Percentiles rank a stretch among this genome's conserved stretches.
Conservation (phyloP, 345 rosid species). For the Hevea brasiliensis region DNA sequence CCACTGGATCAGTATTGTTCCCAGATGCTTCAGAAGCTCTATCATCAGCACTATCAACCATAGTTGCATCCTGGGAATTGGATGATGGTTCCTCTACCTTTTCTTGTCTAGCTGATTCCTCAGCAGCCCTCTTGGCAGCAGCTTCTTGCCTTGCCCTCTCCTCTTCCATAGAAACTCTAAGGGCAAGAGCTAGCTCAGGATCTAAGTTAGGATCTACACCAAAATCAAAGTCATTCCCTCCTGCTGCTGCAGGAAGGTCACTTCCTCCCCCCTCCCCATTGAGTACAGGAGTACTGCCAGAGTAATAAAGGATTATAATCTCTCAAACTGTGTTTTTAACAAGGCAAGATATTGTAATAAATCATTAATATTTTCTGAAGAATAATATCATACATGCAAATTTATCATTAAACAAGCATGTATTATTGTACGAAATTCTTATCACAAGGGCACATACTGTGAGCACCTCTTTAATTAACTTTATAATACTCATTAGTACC, state of each 20-base stretch:
- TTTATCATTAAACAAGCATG: background rate
- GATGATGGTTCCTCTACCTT: constrained; percentile 48
- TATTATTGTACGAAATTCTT: background rate
- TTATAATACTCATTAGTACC: background rate
- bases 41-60: constrained; percentile 43
- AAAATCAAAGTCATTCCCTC: constrained; percentile 57
- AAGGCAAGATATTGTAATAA: background rate
- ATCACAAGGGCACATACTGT: background rate
- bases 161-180: constrained; percentile 83
- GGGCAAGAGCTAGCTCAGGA: constrained; percentile 80
- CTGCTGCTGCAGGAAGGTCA: constrained; percentile 58
- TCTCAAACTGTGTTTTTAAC: background rate
- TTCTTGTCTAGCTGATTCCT: constrained; percentile 52
- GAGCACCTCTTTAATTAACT: background rate
- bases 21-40: constrained; percentile 38
- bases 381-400: background rate
- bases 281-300: constrained; percentile 66
- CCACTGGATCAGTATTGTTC: constrained; percentile 30
- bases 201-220: constrained; percentile 82
- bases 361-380: background rate
- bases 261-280: constrained; percentile 74
- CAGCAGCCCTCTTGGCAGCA: constrained; percentile 69
- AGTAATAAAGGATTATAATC: background rate
- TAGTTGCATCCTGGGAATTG: constrained; percentile 46
- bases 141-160: constrained; percentile 87